These are phyloP conservation scores for Annulohypoxylon moriforme DNA, from an alignment of 495 filamentous ascomycete genomes.

Conservation along the genomic window DNA sequence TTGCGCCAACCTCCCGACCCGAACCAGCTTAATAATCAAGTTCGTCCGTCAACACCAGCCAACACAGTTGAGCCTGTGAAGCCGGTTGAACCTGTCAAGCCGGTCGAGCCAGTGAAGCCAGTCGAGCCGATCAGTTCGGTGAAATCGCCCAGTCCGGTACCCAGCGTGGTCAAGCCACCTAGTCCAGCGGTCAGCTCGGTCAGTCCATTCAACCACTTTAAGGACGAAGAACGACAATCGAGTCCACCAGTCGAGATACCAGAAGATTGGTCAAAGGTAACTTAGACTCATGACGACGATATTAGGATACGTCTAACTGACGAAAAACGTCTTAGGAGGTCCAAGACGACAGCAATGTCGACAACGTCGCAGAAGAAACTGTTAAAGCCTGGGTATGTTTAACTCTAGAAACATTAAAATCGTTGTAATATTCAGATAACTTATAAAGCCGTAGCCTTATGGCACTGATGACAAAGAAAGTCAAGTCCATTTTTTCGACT, in stretches of 20 bases:
- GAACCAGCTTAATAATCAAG: background rate
- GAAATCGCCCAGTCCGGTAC: background rate
- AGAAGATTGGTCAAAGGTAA: slow-evolving; percentile 25
- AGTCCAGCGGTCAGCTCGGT: background rate
- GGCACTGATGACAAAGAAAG: slow-evolving; percentile 24
- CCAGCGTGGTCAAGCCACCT: background rate
- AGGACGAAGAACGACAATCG: background rate
- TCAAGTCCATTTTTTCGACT: slow-evolving; percentile 17
- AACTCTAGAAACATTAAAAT: background rate
- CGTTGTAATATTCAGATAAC: background rate
- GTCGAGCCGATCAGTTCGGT: background rate
- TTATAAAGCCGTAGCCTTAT: slow-evolving; percentile 14
- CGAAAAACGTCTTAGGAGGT: background rate
- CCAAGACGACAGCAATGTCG: background rate
- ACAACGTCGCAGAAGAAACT: slow-evolving; percentile 10
- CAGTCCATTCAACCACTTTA: background rate
- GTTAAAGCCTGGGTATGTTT: slow-evolving; percentile 20
- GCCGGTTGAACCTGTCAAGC: background rate
- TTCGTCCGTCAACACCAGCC: background rate
- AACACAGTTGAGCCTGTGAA: background rate
- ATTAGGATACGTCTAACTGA: slow-evolving; percentile 3
- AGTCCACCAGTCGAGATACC: slow-evolving; percentile 7
- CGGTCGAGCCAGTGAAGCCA: background rate
- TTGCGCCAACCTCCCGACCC: slow-evolving; percentile 2
- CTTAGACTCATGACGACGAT: background rate